Base-by-base conservation (phyloP, 2,329 filamentous ascomycete species). In the Exserohilum rostratum region DNA sequence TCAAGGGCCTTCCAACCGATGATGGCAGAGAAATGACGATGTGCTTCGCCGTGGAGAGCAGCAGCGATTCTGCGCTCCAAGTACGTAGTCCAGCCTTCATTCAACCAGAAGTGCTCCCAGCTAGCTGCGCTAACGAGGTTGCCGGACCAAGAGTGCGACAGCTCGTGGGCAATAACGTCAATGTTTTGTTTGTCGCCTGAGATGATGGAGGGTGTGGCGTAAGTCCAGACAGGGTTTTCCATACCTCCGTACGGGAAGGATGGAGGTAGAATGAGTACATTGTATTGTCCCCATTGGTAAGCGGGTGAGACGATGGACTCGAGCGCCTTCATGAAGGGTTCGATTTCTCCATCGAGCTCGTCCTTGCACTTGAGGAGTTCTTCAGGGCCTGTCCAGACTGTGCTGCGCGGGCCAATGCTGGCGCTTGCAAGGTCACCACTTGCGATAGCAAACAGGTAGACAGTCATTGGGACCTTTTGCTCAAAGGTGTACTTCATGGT, bases 211-310 rank as follows among this genome's bases (percentile, higher is more conserved):
- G 93, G 93, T 1, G 95, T 98, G 1, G 93, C 93, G 73, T 96
- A 98, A 0, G 95, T 98, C 78, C 90, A 96, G 48, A 96, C 87
- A 0, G 93, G 93, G 72, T 97, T 96, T 75, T 96, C 92, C 89
- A 92, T 92, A 58, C 87, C 86, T 3, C 63, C 67, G 45, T 67
- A 73, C 0, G 72, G 73, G 57, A 76, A 98, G 64, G 90, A 93
- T 0, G 91, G 90, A 3, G 93, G 93, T 29, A 98, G 80, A 3
- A 97, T 89, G 18, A 98, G 80, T 9, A 96, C 90, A 64, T 98
- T 98, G 81, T 98, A 98, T 64, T 93, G 88, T 13, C 91, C 93
- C 95, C 95, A 99, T 54, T 86, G 85, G 75, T 99, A 98, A 0
- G 65, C 58, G 2, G 91, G 90, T 65, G 91, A 96, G 42, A 96